phyloP scores from a whole-genome alignment of 1,284 basidiomycete genomes.

The Pyrrhoderma noxium region DNA sequence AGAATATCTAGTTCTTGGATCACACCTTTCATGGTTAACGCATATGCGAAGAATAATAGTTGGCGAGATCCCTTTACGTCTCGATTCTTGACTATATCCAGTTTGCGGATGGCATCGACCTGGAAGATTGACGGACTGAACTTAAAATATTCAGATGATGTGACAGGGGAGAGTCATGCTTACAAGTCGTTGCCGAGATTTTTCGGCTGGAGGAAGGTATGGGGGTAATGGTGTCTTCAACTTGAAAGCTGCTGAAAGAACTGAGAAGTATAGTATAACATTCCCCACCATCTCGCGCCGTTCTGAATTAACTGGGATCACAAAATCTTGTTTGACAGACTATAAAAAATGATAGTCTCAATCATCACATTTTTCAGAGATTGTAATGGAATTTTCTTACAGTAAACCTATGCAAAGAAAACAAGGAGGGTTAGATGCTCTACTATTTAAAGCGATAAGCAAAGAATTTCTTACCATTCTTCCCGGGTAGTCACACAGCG shows the following conservation, averaged over 20 bases:
- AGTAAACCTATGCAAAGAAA: constrained; percentile 46
- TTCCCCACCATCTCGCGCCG: constrained; percentile 91
- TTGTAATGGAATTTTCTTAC: constrained; percentile 31
- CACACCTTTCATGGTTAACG: constrained; percentile 87
- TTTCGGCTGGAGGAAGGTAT: constrained; percentile 88
- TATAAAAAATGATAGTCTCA: constrained; percentile 26
- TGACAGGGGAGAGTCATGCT: constrained; percentile 20
- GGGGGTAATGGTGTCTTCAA: constrained; percentile 90
- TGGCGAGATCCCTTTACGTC: constrained; percentile 73
- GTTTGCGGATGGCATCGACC: constrained; percentile 74
- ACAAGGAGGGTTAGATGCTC: constrained; percentile 7
- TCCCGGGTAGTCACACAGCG: constrained; percentile 89
- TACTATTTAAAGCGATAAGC: too few species aligned
- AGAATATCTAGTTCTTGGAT: constrained; percentile 79
- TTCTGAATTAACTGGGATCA: constrained; percentile 81
- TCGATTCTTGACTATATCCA: constrained; percentile 78
- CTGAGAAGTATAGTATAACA: constrained; percentile 88
- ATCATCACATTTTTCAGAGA: neutral
- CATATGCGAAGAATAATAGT: constrained; percentile 90
- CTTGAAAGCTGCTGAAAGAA: constrained; percentile 79
- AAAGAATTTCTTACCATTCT: constrained; percentile 63
- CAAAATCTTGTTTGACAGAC: constrained; percentile 78
- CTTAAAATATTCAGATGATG: neutral
- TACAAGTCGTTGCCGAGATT: constrained; percentile 73
- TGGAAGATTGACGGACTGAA: constrained; percentile 23